phyloP scores from a whole-genome alignment of 1,139 yeast genomes.

The Casaregolazyma suthepensis region DNA sequence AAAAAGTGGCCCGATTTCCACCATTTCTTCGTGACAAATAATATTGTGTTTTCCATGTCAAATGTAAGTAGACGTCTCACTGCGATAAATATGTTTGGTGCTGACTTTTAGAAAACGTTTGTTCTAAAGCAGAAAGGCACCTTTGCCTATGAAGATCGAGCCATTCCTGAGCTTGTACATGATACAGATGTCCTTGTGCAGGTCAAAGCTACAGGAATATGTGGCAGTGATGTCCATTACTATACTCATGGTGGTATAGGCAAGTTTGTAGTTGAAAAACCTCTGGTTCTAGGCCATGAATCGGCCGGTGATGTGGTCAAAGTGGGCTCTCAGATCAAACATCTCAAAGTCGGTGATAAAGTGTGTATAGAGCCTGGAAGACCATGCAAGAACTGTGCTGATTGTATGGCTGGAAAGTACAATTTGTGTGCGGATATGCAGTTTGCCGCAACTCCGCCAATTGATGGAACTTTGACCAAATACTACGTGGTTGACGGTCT shows the following conservation, averaged over 20 bases:
- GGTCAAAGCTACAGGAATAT: constrained; percentile 75
- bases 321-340: constrained; percentile 55
- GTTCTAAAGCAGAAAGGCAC: constrained; percentile 61
- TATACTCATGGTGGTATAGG: constrained; percentile 78
- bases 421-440: constrained; percentile 77
- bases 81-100: not conserved
- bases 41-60: not conserved
- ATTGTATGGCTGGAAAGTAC: constrained; percentile 62
- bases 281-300: constrained; percentile 56
- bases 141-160: constrained; percentile 59
- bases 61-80: not conserved
- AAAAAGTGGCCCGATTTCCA: not conserved
- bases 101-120: constrained; percentile 35
- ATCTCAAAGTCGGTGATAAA: constrained; percentile 31
- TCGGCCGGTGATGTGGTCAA: constrained; percentile 65
- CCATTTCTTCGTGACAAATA: not conserved
- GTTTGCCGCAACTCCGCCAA: constrained; percentile 86
- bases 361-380: constrained; percentile 78
- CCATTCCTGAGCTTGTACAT: constrained; percentile 54
- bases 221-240: constrained; percentile 86
- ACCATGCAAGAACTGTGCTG: constrained; percentile 35
- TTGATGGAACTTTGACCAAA: constrained; percentile 61
- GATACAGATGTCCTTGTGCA: constrained; percentile 69
- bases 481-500: constrained; percentile 78
- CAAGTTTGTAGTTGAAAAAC: constrained; percentile 30